Base-by-base conservation (phyloP, 2,329 filamentous ascomycete species). In the Arthrobotrys conoides region DNA sequence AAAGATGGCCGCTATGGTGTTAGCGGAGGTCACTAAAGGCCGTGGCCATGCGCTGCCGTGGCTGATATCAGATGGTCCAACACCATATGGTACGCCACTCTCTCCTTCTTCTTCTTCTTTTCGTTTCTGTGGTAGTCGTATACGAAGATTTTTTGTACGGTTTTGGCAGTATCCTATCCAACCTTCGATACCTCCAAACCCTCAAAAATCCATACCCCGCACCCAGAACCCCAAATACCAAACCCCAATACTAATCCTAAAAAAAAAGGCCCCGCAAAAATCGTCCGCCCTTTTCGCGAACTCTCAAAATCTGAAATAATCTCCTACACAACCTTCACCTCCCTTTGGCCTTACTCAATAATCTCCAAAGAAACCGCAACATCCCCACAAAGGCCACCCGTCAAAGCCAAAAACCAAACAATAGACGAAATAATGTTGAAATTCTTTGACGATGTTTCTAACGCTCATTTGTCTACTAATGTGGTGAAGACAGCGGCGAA, bases 401-500 rank as follows among this genome's bases (percentile, higher is more conserved):
- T 84, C 64, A 92, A 89, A 36, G 90, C 91, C 81, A 92, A 91
- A 83, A 91, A 93, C 80, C 88, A 93, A 55, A 96, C 93, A 55
- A 97, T 99, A 82, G 94, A 97, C 83, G 91, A 94, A 81, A 88
- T 99, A 68, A 94, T 98, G 91, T 86, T 88, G 73, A 91, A 93
- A 72, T 99, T 97, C 84, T 97, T 99, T 82, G 89, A 90, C 81
- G 91, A 90, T 48, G 12, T 72, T 16, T 67, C 75, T 18, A 78
- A 78, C 36, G 12, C 63, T 0, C 75, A 78, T 57, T n/a, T 78
- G 10, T 93, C 97, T 16, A 92, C 94, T 36, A 99, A 99, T 83
- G 96, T 99, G 9, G 95, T 97, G 4, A 90, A 93, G 80, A 99
- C 95, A 38, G 91, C 92, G n/a, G 91, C 90, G 65, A 97, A 96